phyloP scores from a whole-genome alignment of 345 rosid genomes.

The Noccaea bulbosa region DNA sequence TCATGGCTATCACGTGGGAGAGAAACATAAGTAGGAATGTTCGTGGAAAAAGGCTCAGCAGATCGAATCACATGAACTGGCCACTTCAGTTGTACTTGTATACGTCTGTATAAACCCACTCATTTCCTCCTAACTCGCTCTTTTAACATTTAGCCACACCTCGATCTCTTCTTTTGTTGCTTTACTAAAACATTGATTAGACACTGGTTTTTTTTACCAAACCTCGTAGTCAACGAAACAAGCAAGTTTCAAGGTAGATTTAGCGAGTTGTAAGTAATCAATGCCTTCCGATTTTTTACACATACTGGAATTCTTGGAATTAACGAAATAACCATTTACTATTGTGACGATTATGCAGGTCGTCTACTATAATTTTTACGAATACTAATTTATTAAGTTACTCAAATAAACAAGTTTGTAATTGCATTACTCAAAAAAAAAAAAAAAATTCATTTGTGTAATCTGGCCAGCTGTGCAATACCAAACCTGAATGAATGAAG shows the following conservation, averaged over 20 bases:
- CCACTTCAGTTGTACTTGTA: conserved; percentile 33
- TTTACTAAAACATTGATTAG: not conserved
- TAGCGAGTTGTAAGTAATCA: not conserved
- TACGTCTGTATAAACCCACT: conserved; percentile 30
- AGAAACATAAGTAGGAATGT: conserved; percentile 18
- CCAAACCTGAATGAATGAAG: conserved; percentile 35
- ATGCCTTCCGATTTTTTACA: not conserved
- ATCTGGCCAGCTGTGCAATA: conserved; percentile 29
- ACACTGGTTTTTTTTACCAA: not conserved
- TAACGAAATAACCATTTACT: not conserved
- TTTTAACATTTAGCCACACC: conserved; percentile 25
- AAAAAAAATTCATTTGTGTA: too few species aligned
- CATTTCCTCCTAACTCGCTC: conserved; percentile 16
- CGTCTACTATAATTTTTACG: not conserved
- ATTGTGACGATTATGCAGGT: not conserved
- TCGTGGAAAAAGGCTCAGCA: conserved; percentile 32
- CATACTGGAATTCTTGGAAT: not conserved
- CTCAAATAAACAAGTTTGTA: not conserved
- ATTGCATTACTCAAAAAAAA: too few species aligned
- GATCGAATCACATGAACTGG: conserved; percentile 40
- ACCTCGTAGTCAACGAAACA: conserved; percentile 11
- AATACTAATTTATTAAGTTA: too few species aligned
- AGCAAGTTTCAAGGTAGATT: conserved; percentile 13
- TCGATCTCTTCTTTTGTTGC: not conserved
- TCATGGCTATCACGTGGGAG: conserved; percentile 29